Conservation (phyloP, 345 rosid genomes). For the Jatropha curcas region DNA sequence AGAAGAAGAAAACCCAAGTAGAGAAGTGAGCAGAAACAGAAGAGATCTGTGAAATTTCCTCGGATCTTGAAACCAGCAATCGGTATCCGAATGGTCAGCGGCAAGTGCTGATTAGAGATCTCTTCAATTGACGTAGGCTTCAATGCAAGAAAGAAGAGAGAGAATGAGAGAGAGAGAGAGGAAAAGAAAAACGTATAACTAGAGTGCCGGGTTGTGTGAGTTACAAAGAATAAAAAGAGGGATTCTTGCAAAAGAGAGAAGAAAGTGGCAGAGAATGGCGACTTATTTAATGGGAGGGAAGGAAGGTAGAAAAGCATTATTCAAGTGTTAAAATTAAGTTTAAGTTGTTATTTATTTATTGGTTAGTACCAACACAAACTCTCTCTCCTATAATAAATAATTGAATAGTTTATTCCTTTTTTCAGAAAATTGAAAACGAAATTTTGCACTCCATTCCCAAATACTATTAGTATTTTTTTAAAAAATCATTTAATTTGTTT, state of each 20-base stretch:
- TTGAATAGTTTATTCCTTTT: too few relatives aligned
- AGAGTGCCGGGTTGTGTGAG: constrained; percentile 4
- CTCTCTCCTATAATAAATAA: not conserved
- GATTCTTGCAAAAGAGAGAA: constrained; percentile 12
- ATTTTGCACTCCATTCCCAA: too few relatives aligned
- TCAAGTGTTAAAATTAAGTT: not conserved
- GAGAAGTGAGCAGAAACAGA: constrained; percentile 12
- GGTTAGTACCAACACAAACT: not conserved
- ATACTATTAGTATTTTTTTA: too few relatives aligned
- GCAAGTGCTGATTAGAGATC: constrained; percentile 19
- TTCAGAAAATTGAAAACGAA: too few relatives aligned
- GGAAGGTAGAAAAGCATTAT: not conserved
- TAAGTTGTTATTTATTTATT: not conserved
- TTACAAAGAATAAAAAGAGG: not conserved
- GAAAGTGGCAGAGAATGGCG: not conserved
- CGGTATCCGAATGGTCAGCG: constrained; percentile 6
- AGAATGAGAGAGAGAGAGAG: too few relatives aligned
- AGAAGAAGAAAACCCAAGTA: not conserved
- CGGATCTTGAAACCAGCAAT: constrained; percentile 23
- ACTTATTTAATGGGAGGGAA: not conserved
- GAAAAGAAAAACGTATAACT: not conserved
- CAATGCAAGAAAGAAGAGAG: not conserved
- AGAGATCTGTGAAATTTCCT: constrained; percentile 24
- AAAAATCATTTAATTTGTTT: too few relatives aligned
- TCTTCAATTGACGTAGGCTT: constrained; percentile 4